Base-by-base conservation (phyloP, 2,329 filamentous ascomycete genomes). In the Kalaharituber pfeilii region DNA sequence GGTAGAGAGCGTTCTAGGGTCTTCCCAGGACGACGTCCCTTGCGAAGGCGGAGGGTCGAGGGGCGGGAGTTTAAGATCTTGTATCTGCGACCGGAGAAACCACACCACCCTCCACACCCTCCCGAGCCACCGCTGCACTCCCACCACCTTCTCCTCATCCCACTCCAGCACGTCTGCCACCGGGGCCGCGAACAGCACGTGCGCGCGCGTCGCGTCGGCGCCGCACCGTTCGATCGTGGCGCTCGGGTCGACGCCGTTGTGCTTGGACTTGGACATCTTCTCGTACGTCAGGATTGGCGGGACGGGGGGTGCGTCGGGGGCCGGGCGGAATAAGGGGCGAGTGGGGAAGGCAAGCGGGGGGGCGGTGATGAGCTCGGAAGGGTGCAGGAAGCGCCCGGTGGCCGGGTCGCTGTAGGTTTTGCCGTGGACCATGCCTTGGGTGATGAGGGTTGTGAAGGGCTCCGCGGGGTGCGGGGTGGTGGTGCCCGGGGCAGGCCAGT, bases 211-310 rank as follows among this genome's bases (percentile, higher is more conserved):
- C 5, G 84, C 81, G 66, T 94, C 87, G 1, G 86, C 84, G 22
- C 87, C 87, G 62, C 91, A 82, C 60, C 77, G 79, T 6, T 73
- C 70, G 55, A 91, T 85, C 59, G 82, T 84, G 0, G 71, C 72
- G 0, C 77, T 79, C 0, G 87, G 87, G 65, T 94, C 86, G 5
- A 94, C 85, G 25, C 87, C 87, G 65, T 94, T 94, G 70, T 91
- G 75, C 68, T 94, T 94, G 63, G 85, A 93, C 69, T 94, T 94
- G 36, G 84, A 91, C 87, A 94, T 94, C 66, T 94, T 94, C 67
- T 94, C 86, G 62, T 77, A 94, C 1, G 57, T 52, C 18, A 62
- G 47, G 22, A 18, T 25, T 22, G 42, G 18, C 22, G 18, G 18
- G 2, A 3, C 3, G n/a, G 13, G 8, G 26, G 29, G n/a, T 7